Evolutionary conservation across 2,329 filamentous ascomycete species (phyloP).

Genomic region (Grosmannia huntii): DNA sequence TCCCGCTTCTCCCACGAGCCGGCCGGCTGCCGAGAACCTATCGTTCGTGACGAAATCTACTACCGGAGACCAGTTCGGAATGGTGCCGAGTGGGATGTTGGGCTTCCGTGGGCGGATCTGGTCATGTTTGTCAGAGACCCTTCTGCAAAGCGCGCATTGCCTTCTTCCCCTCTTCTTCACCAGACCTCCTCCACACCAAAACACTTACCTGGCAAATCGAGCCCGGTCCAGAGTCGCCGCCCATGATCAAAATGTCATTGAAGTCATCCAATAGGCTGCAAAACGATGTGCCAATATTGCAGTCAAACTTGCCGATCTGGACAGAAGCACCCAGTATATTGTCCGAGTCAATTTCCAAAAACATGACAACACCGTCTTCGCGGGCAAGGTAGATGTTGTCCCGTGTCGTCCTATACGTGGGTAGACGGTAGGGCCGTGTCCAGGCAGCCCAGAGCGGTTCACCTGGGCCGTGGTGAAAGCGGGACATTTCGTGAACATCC

Average conservation of each 20-base stretch:
- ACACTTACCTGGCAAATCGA: slow-evolving; percentile 54
- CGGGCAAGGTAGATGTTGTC: slow-evolving; percentile 79
- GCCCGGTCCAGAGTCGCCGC: slow-evolving; percentile 67
- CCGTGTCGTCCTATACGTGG: slow-evolving; percentile 45
- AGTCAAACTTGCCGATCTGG: slow-evolving; percentile 52
- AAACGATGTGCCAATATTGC: slow-evolving; percentile 72
- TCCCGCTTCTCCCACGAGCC: slow-evolving; percentile 9
- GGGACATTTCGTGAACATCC: slow-evolving; percentile 25
- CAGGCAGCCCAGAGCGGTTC: slow-evolving; percentile 68
- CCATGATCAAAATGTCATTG: slow-evolving; percentile 67
- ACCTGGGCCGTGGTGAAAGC: slow-evolving; percentile 31
- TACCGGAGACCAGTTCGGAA: slow-evolving; percentile 53
- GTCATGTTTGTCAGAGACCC: neutral
- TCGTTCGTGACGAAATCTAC: slow-evolving; percentile 41
- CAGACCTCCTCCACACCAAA: neutral
- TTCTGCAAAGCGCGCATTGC: neutral
- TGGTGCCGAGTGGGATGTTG: slow-evolving; percentile 36
- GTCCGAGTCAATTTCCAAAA: slow-evolving; percentile 52
- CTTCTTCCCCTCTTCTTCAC: neutral
- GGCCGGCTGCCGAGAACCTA: slow-evolving; percentile 19
- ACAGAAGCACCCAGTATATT: slow-evolving; percentile 41
- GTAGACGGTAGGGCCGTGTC: slow-evolving; percentile 62
- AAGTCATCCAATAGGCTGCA: slow-evolving; percentile 56
- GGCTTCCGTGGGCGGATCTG: slow-evolving; percentile 38
- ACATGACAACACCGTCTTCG: slow-evolving; percentile 73